A percentile compares a stretch with the other conserved stretches of the same genome.
phyloP scores from a whole-genome alignment of 2,329 filamentous ascomycete species.

The Colletotrichum horii region DNA sequence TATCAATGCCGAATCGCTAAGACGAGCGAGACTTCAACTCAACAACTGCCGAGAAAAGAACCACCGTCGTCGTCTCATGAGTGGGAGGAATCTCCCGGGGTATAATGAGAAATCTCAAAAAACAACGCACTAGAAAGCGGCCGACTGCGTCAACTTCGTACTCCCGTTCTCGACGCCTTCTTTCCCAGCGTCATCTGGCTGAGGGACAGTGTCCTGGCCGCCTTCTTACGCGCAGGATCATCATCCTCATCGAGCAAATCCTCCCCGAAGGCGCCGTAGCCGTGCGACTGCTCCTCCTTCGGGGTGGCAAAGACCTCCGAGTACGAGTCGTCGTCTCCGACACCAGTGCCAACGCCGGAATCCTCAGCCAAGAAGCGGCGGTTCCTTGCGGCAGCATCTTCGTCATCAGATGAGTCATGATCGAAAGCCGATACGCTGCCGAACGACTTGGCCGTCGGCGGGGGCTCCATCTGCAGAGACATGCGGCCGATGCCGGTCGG shows the following conservation, averaged over 20 bases:
- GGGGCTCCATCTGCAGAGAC: slow-evolving; percentile 30
- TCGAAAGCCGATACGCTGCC: slow-evolving; percentile 46
- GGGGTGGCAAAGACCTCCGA: slow-evolving; percentile 60
- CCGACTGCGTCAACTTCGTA: slow-evolving; percentile 17
- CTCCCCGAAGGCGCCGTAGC: slow-evolving; percentile 45
- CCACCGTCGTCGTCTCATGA: slow-evolving; percentile 6
- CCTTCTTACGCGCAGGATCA: slow-evolving; percentile 50
- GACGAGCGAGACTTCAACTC: slow-evolving; percentile 7
- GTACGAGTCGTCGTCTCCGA: slow-evolving; percentile 45
- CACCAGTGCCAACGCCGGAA: slow-evolving; percentile 37
- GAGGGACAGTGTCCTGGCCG: slow-evolving; percentile 68
- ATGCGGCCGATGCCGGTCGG: slow-evolving; percentile 7
- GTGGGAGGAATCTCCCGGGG: slow-evolving; percentile 17
- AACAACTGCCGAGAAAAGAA: slow-evolving; percentile 15
- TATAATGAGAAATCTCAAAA: slow-evolving; percentile 18
- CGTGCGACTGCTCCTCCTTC: slow-evolving; percentile 44
- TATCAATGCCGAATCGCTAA: slow-evolving; percentile 12
- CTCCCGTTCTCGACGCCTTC: slow-evolving; percentile 20
- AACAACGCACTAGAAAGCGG: slow-evolving; percentile 1
- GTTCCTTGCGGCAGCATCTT: slow-evolving; percentile 23
- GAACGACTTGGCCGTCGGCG: slow-evolving; percentile 40
- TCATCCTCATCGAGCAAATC: slow-evolving; percentile 44
- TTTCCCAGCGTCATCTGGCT: slow-evolving; percentile 61
- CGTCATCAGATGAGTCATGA: slow-evolving; percentile 45
- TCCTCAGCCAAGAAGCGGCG: slow-evolving; percentile 30